Evolutionary conservation across 139 green algal genomes (phyloP), one percentile per base, ranked within the genome.

Genomic region (Coccomyxa sp.): DNA sequence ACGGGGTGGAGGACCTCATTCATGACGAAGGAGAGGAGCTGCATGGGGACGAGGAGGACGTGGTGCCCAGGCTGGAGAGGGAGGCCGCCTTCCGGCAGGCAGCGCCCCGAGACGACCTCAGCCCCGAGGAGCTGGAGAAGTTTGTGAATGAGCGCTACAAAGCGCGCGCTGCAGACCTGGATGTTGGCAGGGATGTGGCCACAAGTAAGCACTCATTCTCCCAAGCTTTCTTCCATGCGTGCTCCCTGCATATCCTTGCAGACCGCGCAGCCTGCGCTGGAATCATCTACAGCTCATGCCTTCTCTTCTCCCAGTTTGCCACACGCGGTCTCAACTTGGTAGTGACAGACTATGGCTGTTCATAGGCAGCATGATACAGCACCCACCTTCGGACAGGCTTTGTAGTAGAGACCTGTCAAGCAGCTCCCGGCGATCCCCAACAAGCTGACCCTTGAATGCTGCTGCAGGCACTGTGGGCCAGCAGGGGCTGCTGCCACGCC

Each of bases 401-500:
- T n/a, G n/a, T n/a, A n/a, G n/a, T n/a, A n/a, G n/a, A n/a, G n/a
- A n/a, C n/a, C n/a, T n/a, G n/a, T n/a, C n/a, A n/a, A n/a, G n/a
- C n/a, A n/a, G n/a, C n/a, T n/a, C n/a, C n/a, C n/a, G n/a, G n/a
- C n/a, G n/a, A n/a, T n/a, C n/a, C n/a, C n/a, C n/a, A n/a, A n/a
- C n/a, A n/a, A n/a, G n/a, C n/a, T n/a, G n/a, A n/a, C n/a, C n/a
- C n/a, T n/a, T n/a, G n/a, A n/a, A 6, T 76, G 50, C 50, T 8
- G 31, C 35, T 55, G 38, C 84, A 78, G 31, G 86, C 14, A 85
- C 89, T 41, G 92, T 97, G 54, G 86, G 87, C 3, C 93, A 98
- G 91, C 96, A 99, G 84, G 91, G 84, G 31, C 86, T 98, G 77
- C 90, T 97, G 84, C 96, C 96, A 39, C 97, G 88, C 29, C 82